Conservation (phyloP, 2,329 filamentous ascomycete genomes). For the Ophiosphaerella korrae region DNA sequence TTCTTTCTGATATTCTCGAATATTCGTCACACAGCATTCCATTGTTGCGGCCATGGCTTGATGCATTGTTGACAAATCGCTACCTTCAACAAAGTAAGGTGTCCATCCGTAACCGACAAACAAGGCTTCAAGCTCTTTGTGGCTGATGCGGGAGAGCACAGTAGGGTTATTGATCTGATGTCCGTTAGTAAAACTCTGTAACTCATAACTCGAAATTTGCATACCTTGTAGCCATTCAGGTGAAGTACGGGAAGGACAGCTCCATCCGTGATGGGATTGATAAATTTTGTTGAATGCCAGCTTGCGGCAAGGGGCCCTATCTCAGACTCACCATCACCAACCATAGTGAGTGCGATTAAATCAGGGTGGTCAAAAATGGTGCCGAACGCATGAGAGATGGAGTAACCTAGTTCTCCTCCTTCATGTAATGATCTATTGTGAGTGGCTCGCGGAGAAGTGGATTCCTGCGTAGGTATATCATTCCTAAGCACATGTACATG, state of each 20-base stretch:
- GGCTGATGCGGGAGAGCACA: constrained; percentile 72
- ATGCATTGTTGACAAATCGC: constrained; percentile 75
- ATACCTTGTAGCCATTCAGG: constrained; percentile 82
- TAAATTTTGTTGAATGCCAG: constrained; percentile 83
- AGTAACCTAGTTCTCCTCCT: constrained; percentile 82
- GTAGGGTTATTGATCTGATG: constrained; percentile 52
- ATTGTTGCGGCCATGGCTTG: constrained; percentile 81
- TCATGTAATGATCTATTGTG: constrained; percentile 74
- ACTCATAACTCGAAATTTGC: neutral
- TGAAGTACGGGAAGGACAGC: constrained; percentile 79
- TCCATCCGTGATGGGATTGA: constrained; percentile 78
- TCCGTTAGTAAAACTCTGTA: constrained; percentile 3
- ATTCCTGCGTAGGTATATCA: constrained; percentile 79
- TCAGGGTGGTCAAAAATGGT: constrained; percentile 76
- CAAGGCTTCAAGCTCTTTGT: constrained; percentile 72
- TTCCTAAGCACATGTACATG: constrained; percentile 75
- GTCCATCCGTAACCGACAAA: constrained; percentile 79
- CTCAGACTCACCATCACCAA: constrained; percentile 82
- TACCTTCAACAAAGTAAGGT: constrained; percentile 80
- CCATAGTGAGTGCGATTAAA: constrained; percentile 76
- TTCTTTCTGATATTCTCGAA: constrained; percentile 70
- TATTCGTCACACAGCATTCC: constrained; percentile 73
- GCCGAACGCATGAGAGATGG: constrained; percentile 78
- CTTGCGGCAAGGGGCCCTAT: constrained; percentile 78
- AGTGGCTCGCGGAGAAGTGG: constrained; percentile 73